Evolutionary conservation across 148 eudicot species (phyloP), one percentile per base, ranked within the genome.

Genomic region (Polygonum maritimum): DNA sequence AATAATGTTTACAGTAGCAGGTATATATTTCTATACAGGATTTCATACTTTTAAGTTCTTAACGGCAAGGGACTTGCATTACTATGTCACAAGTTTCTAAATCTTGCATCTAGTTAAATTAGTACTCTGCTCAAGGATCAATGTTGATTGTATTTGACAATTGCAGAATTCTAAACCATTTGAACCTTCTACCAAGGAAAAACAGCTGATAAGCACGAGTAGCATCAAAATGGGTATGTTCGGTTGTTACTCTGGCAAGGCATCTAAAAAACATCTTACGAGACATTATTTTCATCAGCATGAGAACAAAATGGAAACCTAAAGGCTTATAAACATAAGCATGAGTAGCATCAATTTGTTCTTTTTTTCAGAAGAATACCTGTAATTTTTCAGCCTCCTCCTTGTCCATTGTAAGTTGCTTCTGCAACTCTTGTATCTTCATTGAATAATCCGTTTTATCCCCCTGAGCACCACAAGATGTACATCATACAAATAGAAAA

Each of bases 351-450:
- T 12, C 69, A 33, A 26, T 26, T 26, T 26, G 31, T 26, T 26
- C 31, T 74, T 52, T n/a, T 57, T 26, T 54, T n/a, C 13, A 15
- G 15, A 5, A 31, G 21, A 16, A 14, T 80, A 92, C 99, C 97
- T 92, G 90, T 75, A 95, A 82, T 79, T 91, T 95, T 83, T 92
- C 90, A 81, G 88, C 97, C 85, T 92, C 99, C 84, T 89, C 96
- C 78, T 83, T 82, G 84, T 95, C 97, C 90, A 95, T 86, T 12
- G 86, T 72, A 77, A 95, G 94, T 82, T 95, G 99, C 94, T 87
- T 95, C 84, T 90, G 94, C 85, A 95, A 83, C 80, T 95, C 99
- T 81, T 85, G 97, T 81, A 95, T 95, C 84, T 95, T 95, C 45
- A 87, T 76, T 45, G 99, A 87, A 88, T 89, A 92, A 82, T 95